Percentiles rank a stretch among this genome's conserved stretches.
phyloP scores from a whole-genome alignment of 257 asterid genomes.

The Jasminum sambac region DNA sequence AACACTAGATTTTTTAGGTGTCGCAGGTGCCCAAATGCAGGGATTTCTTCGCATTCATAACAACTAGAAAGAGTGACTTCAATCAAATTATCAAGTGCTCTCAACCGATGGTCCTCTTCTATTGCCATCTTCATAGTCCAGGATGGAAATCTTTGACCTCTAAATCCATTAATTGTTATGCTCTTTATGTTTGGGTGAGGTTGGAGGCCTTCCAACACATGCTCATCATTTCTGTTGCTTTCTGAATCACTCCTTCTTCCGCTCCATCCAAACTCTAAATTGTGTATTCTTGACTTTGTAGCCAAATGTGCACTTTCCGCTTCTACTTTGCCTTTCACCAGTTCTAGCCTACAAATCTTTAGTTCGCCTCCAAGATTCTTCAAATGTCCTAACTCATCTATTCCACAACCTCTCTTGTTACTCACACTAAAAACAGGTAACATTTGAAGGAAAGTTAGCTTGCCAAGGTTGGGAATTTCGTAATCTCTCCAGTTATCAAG shows the following conservation, averaged over 20 bases:
- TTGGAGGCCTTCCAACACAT: too few relatives aligned
- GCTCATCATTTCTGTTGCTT: neutral
- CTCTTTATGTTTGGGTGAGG: conserved; percentile 29
- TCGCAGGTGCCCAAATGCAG: too few relatives aligned
- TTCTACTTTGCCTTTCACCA: conserved; percentile 21
- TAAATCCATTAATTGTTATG: conserved; percentile 2
- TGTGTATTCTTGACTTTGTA: neutral
- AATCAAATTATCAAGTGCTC: conserved; percentile 15
- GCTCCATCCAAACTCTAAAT: conserved; percentile 14
- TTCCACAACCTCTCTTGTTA: too few relatives aligned
- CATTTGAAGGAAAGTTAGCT: too few relatives aligned
- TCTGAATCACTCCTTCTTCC: neutral
- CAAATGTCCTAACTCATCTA: conserved; percentile 30
- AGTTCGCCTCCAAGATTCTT: conserved; percentile 25
- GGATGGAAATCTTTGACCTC: conserved; percentile 21
- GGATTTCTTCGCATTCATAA: conserved; percentile 10
- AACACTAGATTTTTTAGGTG: too few relatives aligned
- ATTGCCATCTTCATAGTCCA: conserved; percentile 25
- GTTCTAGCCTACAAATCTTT: conserved; percentile 5
- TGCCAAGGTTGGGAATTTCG: too few relatives aligned
- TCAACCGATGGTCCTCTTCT: too few relatives aligned
- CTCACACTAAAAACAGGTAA: too few relatives aligned
- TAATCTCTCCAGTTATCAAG: too few relatives aligned
- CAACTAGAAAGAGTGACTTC: neutral
- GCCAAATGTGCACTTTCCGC: conserved; percentile 13